Conservation (phyloP, 768 basidiomycete genomes). For the Termitomyces sp. region DNA sequence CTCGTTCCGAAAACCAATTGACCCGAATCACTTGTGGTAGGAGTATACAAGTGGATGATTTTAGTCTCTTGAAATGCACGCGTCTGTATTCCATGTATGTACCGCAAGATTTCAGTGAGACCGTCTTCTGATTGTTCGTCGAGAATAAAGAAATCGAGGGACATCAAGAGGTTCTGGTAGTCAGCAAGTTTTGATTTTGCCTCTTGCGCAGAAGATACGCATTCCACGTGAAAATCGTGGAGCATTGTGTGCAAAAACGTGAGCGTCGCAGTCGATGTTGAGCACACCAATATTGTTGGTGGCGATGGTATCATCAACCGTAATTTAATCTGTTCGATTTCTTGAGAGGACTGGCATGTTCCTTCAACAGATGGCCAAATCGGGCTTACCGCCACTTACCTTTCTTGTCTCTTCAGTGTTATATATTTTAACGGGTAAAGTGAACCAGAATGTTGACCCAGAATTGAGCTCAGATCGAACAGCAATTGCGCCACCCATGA, state of each 20-base stretch:
- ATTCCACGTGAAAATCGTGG: slow-evolving; percentile 43
- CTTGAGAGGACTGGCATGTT: slow-evolving; percentile 33
- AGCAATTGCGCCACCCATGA: slow-evolving; percentile 73
- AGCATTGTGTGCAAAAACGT: slow-evolving; percentile 55
- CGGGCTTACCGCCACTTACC: slow-evolving; percentile 26
- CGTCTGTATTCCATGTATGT: slow-evolving; percentile 35
- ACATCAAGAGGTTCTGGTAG: slow-evolving; percentile 22
- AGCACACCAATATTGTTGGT: slow-evolving; percentile 50
- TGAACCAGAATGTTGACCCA: slow-evolving; percentile 73
- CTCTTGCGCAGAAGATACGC: slow-evolving; percentile 40
- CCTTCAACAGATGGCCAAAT: background rate
- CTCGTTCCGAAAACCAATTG: slow-evolving; percentile 45
- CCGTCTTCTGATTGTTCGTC: slow-evolving; percentile 61
- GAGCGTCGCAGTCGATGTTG: slow-evolving; percentile 52
- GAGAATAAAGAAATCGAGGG: slow-evolving; percentile 60
- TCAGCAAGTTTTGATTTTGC: slow-evolving; percentile 35
- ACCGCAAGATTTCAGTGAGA: slow-evolving; percentile 51
- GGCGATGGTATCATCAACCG: slow-evolving; percentile 42
- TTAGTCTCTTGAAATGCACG: slow-evolving; percentile 47
- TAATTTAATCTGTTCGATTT: slow-evolving; percentile 43
- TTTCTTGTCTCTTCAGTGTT: slow-evolving; percentile 52
- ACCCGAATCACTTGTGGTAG: slow-evolving; percentile 54
- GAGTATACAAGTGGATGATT: slow-evolving; percentile 69
- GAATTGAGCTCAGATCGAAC: slow-evolving; percentile 59
- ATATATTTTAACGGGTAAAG: slow-evolving; percentile 58